Evolutionary conservation across 2,329 filamentous ascomycete genomes (phyloP), one percentile per base, ranked within the genome.

Genomic region (Alternaria panax): DNA sequence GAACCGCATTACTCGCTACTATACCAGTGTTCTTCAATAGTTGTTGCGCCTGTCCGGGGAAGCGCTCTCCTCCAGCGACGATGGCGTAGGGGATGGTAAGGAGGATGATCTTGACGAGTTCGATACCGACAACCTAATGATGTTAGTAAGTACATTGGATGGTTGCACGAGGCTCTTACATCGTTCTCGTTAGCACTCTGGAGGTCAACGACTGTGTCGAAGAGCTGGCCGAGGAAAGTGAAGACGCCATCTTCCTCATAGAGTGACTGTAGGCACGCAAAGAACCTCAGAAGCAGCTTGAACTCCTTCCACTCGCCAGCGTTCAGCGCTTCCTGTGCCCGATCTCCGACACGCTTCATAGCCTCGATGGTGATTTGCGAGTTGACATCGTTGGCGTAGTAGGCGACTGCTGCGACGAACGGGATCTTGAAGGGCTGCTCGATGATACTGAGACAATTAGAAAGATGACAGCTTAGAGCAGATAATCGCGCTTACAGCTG

Each of bases 341-440:
- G 83, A 34, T 83, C 81, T 2, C 85, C 85, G 42, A 89, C 82
- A 66, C 86, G 87, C 51, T 81, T 83, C 66, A 98, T 82, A 20
- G 96, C 82, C 64, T 92, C 87, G 36, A 85, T 84, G 30, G 90
- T 87, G 34, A 96, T 84, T 66, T 95, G 91, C 5, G 90, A 84
- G 74, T 92, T 92, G 69, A 91, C 81, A 25, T 87, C 86, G 80
- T 98, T 97, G 66, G 89, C 86, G 57, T 92, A 86, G 58, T 97
- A 85, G 42, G 96, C 86, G 14, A 94, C 89, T 20, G 91, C 92
- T 9, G 93, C 93, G 36, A 96, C 86, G 75, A 97, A 98, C 0
- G 95, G 94, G n/a, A 93, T 96, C 83, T 98, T 98, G 78, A 99
- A 90, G 1, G 95, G 95, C 80, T 99, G 95, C 80, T 99, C 95